Evolutionary conservation across 176 grass and related monocot genomes (phyloP), one percentile per base, ranked within the genome.

Genomic region (Rhynchospora pubera): DNA sequence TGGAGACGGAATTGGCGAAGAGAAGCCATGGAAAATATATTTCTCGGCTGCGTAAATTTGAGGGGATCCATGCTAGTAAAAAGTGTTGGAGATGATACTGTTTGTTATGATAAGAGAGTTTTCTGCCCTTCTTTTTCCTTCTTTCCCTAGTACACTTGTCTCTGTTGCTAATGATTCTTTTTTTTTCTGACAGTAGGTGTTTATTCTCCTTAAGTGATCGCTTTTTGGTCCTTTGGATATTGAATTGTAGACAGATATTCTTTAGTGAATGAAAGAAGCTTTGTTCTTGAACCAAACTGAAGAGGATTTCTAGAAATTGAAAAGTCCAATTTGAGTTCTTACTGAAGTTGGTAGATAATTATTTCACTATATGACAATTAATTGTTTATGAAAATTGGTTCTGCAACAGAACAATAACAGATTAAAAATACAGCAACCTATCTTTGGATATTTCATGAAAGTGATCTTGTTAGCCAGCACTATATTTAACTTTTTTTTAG

Each of bases 51-150:
- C 69, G 48, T 50, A 24, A 79, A 42, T 6, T 62, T 62, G 57
- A 62, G 57, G 7, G 18, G 68, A 8, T 50, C 44, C 45, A 23
- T 50, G 10, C 43, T 7, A 19, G 44, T 50, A 72, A 72, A 5
- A 23, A 23, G 18, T 71, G 42, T 30, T 39, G 64, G 15, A 10
- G 68, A 12, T 72, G 68, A 42, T 24, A 3, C 19, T 72, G 42
- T 4, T 67, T 67, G 32, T 72, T n/a, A 72, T 72, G 6, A 72
- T 72, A 50, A 72, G 8, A 72, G 65, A 67, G 65, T 47, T 72
- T 23, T 50, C 5, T 19, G 56, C 56, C 56, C 46, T 11, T 39
- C 34, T 39, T 39, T 12, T 14, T 14, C 32, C 7, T 39, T 11
- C 15, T 7, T 50, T 50, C 14, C 21, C 30, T 66, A 4, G 57